These are phyloP conservation scores for Coemansia sp. DNA, from an alignment of 192 early-diverging fungal species.

Conservation along the genomic window DNA sequence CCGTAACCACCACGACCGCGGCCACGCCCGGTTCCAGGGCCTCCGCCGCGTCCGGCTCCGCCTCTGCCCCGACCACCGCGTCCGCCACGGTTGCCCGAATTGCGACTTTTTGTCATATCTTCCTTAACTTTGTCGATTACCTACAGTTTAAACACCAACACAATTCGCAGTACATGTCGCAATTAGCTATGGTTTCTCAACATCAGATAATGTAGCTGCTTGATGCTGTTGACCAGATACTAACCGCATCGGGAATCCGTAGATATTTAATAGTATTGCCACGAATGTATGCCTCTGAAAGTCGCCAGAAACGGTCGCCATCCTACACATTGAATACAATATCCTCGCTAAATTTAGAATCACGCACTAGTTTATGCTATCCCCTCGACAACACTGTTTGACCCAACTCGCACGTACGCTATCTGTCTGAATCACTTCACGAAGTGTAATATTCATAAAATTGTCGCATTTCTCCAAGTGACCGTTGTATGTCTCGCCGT, in stretches of 20 bases:
- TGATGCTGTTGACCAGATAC: neutral
- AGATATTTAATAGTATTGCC: constrained; percentile 88
- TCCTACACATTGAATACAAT: constrained; percentile 56
- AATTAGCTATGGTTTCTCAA: neutral
- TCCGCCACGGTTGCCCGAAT: constrained; percentile 41
- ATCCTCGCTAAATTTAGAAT: neutral
- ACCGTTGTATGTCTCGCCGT: constrained; percentile 97
- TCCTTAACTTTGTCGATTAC: constrained; percentile 91
- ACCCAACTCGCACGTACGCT: constrained; percentile 55
- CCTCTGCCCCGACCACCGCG: constrained; percentile 56
- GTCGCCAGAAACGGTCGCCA: constrained; percentile 89
- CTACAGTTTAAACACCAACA: constrained; percentile 18
- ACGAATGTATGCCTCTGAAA: constrained; percentile 90
- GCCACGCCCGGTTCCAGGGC: constrained; percentile 53
- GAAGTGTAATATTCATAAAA: constrained; percentile 96
- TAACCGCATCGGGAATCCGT: constrained; percentile 81
- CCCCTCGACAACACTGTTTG: neutral
- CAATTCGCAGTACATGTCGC: neutral
- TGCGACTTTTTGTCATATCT: constrained; percentile 64
- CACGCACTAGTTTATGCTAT: neutral
- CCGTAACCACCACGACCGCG: constrained; percentile 22
- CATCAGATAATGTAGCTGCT: neutral
- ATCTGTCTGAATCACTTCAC: constrained; percentile 91
- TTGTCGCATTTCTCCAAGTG: constrained; percentile 95
- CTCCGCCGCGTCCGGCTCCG: constrained; percentile 48